These are phyloP conservation scores for Candida multigemmis DNA, from an alignment of 805 yeast species.

Conservation along the genomic window DNA sequence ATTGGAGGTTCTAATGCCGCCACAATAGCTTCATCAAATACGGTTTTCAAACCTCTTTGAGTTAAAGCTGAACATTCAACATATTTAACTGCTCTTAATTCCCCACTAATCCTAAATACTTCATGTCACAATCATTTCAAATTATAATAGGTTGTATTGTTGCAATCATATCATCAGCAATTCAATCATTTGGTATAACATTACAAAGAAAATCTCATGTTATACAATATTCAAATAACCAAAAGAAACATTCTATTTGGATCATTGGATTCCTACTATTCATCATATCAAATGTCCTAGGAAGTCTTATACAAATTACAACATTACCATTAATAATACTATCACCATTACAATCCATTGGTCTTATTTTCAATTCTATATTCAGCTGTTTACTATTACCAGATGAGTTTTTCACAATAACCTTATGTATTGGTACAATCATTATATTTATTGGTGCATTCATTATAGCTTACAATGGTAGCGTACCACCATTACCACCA, in stretches of 20 bases:
- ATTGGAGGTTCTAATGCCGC: conserved; percentile 99
- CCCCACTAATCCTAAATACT: too few relatives aligned
- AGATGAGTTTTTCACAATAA: conserved; percentile 55
- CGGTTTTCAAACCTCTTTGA: conserved; percentile 93
- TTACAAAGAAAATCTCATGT: conserved; percentile 74
- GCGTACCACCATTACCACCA: conserved; percentile 19
- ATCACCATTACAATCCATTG: conserved; percentile 79
- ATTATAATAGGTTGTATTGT: conserved; percentile 55
- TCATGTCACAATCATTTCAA: conserved; percentile 9
- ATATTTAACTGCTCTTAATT: conserved; percentile 89
- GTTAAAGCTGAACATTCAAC: conserved; percentile 97
- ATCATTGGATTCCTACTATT: conserved; percentile 64
- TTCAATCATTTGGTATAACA: conserved; percentile 76
- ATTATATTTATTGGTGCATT: conserved; percentile 69
- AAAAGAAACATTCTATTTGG: conserved; percentile 54
- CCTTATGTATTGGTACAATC: conserved; percentile 54
- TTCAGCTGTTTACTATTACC: conserved; percentile 57
- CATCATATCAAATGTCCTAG: conserved; percentile 65
- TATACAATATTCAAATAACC: conserved; percentile 20
- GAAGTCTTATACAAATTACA: conserved; percentile 75
- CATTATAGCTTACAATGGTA: conserved; percentile 66
- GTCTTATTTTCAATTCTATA: conserved; percentile 78
- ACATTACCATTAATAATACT: conserved; percentile 74
- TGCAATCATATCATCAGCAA: conserved; percentile 67
- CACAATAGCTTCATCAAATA: conserved; percentile 97